Evolutionary conservation across 108 stramenopile genomes (phyloP).

Genomic region (Cyclotella baltica): DNA sequence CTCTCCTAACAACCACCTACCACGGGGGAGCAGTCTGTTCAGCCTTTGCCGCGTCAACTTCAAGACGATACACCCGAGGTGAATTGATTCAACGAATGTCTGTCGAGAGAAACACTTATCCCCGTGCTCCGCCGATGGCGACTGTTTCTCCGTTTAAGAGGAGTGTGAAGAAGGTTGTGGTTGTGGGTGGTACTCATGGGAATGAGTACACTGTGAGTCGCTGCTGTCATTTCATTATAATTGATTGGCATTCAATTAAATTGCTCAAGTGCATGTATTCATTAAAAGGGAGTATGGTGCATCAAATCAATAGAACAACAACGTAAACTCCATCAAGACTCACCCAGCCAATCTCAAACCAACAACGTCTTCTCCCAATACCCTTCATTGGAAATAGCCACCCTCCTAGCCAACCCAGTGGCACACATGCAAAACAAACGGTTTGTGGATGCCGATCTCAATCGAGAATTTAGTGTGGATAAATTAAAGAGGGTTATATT

Average conservation of each 20-base stretch:
- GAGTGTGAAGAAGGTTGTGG: constrained; percentile 57
- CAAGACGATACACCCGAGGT: background rate
- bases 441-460: constrained; percentile 81
- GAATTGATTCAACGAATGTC: background rate
- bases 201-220: constrained; percentile 78
- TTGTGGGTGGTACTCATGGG: constrained; percentile 91
- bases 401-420: constrained; percentile 77
- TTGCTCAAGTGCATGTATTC: background rate
- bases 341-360: background rate
- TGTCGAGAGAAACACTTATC: constrained; percentile 2
- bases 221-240: background rate
- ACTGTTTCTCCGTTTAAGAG: constrained; percentile 20
- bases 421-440: constrained; percentile 79
- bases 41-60: constrained; percentile 36
- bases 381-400: constrained; percentile 56
- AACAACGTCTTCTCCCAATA: constrained; percentile 30
- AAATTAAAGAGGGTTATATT: constrained; percentile 39
- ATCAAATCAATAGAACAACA: constrained; percentile 62
- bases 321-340: background rate
- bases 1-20: constrained; percentile 18
- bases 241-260: background rate
- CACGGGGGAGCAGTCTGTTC: constrained; percentile 12
- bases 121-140: constrained; percentile 20
- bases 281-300: constrained; percentile 65
- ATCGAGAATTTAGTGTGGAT: constrained; percentile 76